phyloP scores from a whole-genome alignment of 164 flowering plant species.

The Vitis rupestris region DNA sequence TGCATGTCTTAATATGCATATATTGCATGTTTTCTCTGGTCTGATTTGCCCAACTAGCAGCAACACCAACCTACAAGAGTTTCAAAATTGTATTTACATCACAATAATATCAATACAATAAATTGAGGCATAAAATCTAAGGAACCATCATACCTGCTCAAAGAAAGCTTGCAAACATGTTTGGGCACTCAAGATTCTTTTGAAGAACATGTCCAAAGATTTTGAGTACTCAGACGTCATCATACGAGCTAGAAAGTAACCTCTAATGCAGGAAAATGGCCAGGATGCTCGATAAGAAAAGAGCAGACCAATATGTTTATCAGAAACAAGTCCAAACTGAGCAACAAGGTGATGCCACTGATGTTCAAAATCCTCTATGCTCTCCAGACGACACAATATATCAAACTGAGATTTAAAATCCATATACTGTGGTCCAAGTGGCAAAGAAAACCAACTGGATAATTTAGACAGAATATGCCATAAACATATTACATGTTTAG shows the following conservation, averaged over 20 bases:
- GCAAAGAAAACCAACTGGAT: slow-evolving; percentile 51
- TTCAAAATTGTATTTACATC: not conserved
- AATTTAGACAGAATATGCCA: slow-evolving; percentile 53
- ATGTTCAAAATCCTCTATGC: slow-evolving; percentile 47
- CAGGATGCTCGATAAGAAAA: slow-evolving; percentile 42
- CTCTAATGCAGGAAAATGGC: slow-evolving; percentile 39
- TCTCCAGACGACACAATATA: slow-evolving; percentile 40
- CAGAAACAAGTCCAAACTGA: slow-evolving; percentile 49
- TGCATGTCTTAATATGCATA: slow-evolving; percentile 42
- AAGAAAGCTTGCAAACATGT: slow-evolving; percentile 46
- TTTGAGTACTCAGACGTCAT: slow-evolving; percentile 38
- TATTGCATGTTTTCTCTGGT: slow-evolving; percentile 30
- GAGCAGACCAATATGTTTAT: slow-evolving; percentile 49
- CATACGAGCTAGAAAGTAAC: slow-evolving; percentile 43
- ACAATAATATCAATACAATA: not conserved
- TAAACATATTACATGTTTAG: slow-evolving; percentile 45
- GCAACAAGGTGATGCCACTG: slow-evolving; percentile 52
- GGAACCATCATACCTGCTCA: slow-evolving; percentile 40
- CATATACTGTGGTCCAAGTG: slow-evolving; percentile 42
- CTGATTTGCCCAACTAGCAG: slow-evolving; percentile 29
- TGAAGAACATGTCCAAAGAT: slow-evolving; percentile 42
- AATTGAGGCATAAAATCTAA: not conserved
- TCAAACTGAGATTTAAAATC: slow-evolving; percentile 54
- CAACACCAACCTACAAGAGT: slow-evolving; percentile 35
- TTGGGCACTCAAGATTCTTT: slow-evolving; percentile 40